Base-by-base conservation (phyloP, 2,329 filamentous ascomycete genomes). In the Phaeosphaeria sp. region DNA sequence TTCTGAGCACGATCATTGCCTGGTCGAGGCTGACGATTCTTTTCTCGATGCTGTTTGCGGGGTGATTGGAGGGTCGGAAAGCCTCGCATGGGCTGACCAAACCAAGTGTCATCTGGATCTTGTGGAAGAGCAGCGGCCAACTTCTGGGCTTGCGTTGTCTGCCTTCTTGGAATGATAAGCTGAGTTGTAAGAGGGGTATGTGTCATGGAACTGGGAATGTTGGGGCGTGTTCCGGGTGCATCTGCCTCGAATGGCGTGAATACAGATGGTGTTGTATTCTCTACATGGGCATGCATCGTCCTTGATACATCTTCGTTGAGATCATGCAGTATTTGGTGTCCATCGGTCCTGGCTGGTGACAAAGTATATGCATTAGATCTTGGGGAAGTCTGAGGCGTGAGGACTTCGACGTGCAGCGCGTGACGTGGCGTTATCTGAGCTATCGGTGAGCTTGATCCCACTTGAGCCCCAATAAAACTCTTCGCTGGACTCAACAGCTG, bases 401-500 rank as follows among this genome's bases (percentile, higher is more conserved):
- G 10, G 21, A 61, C 63, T 3, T 63, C 53, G 3, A 50, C 10
- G 21, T 47, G 33, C 9, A 21, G 46, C 3, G 27, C 36, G 21
- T 44, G 51, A 36, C 10, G 25, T 15, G 54, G 57, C 23, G 39
- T 65, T 7, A 11, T 23, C 36, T 22, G 15, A 17, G 46, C 36
- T 10, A 27, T 15, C 11, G 66, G 55, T 21, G 67, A 70, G 41
- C 56, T 65, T 1, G 48, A 56, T 18, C 43, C 39, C 30, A 25
- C 15, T 1, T 27, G 4, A 2, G 39, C 6, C n/a, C 54, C 52
- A 10, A 43, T 33, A 10, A 22, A 56, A 11, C 63, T 66, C 59
- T 70, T 73, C 10, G 59, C 59, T 36, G 72, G 72, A 41, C 71
- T 73, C 23, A 61, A 61, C 3, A 70, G 55, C 30, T 73, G 74